Evolutionary conservation across 2,329 filamentous ascomycete genomes (phyloP), one percentile per base, ranked within the genome.

Genomic region (Monosporascus sp.): DNA sequence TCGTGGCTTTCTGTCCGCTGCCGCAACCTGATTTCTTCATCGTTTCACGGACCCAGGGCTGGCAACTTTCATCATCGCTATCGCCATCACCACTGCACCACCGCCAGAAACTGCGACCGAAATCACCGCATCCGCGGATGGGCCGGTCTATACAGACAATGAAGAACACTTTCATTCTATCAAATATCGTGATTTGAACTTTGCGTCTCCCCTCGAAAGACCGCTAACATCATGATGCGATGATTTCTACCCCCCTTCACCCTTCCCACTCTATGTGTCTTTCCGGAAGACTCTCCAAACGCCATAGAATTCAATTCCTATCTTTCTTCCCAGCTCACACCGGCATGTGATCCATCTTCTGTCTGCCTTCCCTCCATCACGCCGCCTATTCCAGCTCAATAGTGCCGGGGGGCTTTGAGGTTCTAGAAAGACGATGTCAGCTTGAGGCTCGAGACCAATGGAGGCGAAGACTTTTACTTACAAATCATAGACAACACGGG

Each of bases 401-500:
- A 36, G 25, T 51, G 44, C 41, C 39, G 18, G 24, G 41, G 31
- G 31, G 31, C n/a, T 22, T 51, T 37, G 31, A 44, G 38, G 15
- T 36, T 46, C 27, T 44, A 43, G 50, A 35, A 46, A 27, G 27
- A 27, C 27, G 9, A 54, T 58, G 7, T 44, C 54, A 7, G 56
- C 50, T 11, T 39, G 63, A 9, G 56, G 53, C 27, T 27, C 27
- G 27, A 27, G 27, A 24, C 50, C 14, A 36, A 51, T 36, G 36
- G 25, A 44, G 50, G 20, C 41, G 41, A 22, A 24, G 41, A 44
- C 41, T 22, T 24, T 44, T 44, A 44, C 41, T 44, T 44, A 44
- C 41, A 44, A 44, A 44, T 90, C 86, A 63, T 90, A 90, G 15
- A 83, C 75, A 38, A 92, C 88, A 38, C 87, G 76, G 60, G 82